Conservation (phyloP, 345 rosid genomes). For the Mangifera indica region DNA sequence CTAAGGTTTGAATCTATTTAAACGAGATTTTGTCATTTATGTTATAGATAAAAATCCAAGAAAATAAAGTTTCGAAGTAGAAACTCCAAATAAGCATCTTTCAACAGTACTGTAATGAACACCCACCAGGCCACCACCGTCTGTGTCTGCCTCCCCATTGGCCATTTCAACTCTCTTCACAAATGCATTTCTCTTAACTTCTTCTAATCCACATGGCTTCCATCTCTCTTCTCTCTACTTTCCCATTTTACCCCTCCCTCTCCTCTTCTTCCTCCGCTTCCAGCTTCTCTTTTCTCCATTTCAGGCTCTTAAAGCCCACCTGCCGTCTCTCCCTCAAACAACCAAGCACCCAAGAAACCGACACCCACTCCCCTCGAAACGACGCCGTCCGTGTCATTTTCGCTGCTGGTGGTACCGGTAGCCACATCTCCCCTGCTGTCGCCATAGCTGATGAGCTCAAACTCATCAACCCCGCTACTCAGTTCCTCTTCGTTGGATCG, state of each 20-base stretch:
- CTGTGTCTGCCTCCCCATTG: neutral
- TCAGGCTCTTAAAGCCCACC: conserved; percentile 18
- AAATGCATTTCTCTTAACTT: neutral
- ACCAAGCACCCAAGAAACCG: conserved; percentile 19
- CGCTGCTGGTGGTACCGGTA: conserved; percentile 82
- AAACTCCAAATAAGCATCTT: neutral
- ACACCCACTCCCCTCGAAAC: conserved; percentile 11
- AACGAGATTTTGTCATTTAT: too few species aligned
- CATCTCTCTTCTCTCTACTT: conserved; percentile 12
- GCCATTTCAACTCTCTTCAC: neutral
- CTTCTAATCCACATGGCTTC: conserved; percentile 29
- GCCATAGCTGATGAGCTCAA: conserved; percentile 87
- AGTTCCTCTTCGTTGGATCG: conserved; percentile 63
- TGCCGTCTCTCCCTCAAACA: conserved; percentile 39
- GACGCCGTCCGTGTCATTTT: conserved; percentile 48
- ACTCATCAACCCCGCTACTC: conserved; percentile 34
- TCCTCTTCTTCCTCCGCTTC: conserved; percentile 20
- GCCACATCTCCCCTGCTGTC: conserved; percentile 71
- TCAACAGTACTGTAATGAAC: neutral
- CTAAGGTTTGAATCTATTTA: too few species aligned
- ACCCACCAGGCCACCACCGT: neutral
- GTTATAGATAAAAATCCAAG: neutral
- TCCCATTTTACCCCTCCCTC: conserved; percentile 24
- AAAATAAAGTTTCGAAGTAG: neutral
- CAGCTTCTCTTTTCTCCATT: conserved; percentile 12